These are phyloP conservation scores for Gliomastix tumulicola DNA, from an alignment of 2,329 filamentous ascomycete species.

Conservation along the genomic window DNA sequence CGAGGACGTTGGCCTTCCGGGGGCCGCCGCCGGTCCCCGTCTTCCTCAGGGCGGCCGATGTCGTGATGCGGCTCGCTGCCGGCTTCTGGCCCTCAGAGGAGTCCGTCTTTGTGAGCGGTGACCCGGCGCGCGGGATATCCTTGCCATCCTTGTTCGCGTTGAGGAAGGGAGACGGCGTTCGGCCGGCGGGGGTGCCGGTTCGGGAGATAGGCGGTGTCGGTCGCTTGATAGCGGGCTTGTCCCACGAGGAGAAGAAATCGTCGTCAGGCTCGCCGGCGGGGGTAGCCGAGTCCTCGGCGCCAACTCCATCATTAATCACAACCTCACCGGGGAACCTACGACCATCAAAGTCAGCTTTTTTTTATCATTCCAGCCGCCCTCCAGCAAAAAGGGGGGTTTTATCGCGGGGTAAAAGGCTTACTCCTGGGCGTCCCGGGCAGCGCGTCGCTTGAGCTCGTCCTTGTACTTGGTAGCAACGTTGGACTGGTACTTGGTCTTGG, in stretches of 20 bases:
- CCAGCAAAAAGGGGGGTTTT: too few relatives aligned
- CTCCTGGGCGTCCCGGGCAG: constrained; percentile 77
- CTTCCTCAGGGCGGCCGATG: constrained; percentile 79
- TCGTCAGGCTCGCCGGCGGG: constrained; percentile 83
- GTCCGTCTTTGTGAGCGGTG: constrained; percentile 65
- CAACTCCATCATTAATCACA: constrained; percentile 68
- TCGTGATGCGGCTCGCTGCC: constrained; percentile 63
- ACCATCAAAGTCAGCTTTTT: constrained; percentile 13
- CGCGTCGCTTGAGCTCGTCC: constrained; percentile 85
- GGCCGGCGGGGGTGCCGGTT: constrained; percentile 74
- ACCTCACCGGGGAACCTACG: constrained; percentile 77
- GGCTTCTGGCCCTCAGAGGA: constrained; percentile 37
- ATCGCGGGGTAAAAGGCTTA: constrained; percentile 37
- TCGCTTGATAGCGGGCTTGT: constrained; percentile 94
- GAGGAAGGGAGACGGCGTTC: constrained; percentile 86
- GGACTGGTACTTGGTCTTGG: constrained; percentile 94
- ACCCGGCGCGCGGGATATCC: constrained; percentile 69
- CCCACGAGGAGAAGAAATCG: constrained; percentile 99
- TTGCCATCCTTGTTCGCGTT: constrained; percentile 70
- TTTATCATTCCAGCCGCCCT: too few relatives aligned
- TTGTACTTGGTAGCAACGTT: constrained; percentile 96
- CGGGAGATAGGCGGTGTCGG: constrained; percentile 90
- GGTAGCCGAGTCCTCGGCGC: constrained; percentile 62
- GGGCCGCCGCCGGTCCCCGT: constrained; percentile 54
- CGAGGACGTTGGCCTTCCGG: constrained; percentile 79